phyloP scores from a whole-genome alignment of 2,329 filamentous ascomycete species.

The Thielaviopsis ethacetica region DNA sequence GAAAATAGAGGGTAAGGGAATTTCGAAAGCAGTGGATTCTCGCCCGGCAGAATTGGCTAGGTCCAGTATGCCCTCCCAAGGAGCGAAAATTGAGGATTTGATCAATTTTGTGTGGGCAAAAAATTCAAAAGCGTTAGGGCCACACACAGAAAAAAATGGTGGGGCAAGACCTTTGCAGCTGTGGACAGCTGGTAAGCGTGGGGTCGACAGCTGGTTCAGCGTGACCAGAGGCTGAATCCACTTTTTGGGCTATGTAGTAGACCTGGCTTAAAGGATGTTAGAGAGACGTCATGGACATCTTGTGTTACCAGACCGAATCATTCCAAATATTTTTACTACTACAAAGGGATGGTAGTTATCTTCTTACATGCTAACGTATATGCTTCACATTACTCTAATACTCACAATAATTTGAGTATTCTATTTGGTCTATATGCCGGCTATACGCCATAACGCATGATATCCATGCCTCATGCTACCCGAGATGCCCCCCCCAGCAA shows the following conservation, averaged over 20 bases:
- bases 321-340: background rate
- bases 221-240: background rate
- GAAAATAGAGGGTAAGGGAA: constrained; percentile 11
- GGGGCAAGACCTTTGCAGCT: background rate
- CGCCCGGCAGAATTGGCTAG: constrained; percentile 11
- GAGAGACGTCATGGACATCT: background rate
- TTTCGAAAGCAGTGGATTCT: constrained; percentile 12
- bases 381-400: too few relatives aligned
- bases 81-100: constrained; percentile 11
- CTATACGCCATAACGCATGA: too few relatives aligned
- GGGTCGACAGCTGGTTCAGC: background rate
- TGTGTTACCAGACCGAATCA: background rate
- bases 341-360: too few relatives aligned
- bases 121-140: constrained; percentile 12
- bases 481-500: too few relatives aligned
- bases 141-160: constrained; percentile 11
- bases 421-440: too few relatives aligned
- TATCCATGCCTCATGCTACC: too few relatives aligned
- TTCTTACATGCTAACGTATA: too few relatives aligned
- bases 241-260: background rate
- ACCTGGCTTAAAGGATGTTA: background rate
- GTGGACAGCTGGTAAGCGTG: background rate
- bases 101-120: constrained; percentile 13
- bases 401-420: too few relatives aligned
- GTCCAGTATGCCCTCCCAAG: constrained; percentile 12